phyloP scores from a whole-genome alignment of 345 rosid species.

The Syzygium oleosum region DNA sequence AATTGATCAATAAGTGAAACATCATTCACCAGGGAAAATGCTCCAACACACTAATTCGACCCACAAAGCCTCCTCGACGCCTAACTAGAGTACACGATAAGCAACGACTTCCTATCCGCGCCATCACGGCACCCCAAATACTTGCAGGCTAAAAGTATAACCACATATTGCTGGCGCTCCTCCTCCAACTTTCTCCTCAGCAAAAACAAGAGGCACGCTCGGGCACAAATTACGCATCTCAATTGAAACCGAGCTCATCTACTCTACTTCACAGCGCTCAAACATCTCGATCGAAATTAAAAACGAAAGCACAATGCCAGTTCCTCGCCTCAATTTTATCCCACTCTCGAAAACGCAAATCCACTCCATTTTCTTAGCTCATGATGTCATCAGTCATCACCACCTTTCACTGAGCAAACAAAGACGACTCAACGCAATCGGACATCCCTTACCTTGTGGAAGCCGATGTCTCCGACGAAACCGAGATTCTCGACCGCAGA shows the following conservation, averaged over 20 bases:
- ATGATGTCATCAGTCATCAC: neutral
- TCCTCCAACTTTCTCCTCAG: neutral
- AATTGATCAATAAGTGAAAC: neutral
- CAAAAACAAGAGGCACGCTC: neutral
- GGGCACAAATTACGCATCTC: neutral
- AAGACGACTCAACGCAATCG: neutral
- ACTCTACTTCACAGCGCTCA: neutral
- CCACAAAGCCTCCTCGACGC: neutral
- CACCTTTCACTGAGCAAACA: neutral
- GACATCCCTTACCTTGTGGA: slow-evolving; percentile 38
- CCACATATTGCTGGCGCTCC: neutral
- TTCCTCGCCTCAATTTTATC: neutral
- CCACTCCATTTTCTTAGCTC: neutral
- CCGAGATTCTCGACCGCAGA: slow-evolving; percentile 48
- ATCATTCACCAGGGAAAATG: neutral
- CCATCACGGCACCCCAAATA: neutral
- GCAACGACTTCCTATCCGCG: neutral
- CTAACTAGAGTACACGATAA: neutral
- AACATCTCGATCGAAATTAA: neutral
- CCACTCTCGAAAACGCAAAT: neutral
- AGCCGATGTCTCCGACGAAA: slow-evolving; percentile 49
- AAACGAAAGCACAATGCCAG: neutral
- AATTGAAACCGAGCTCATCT: neutral
- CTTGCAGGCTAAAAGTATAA: neutral
- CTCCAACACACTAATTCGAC: neutral